Conservation (phyloP, 1,284 basidiomycete genomes). For the Gastroboletus turbinatus region DNA sequence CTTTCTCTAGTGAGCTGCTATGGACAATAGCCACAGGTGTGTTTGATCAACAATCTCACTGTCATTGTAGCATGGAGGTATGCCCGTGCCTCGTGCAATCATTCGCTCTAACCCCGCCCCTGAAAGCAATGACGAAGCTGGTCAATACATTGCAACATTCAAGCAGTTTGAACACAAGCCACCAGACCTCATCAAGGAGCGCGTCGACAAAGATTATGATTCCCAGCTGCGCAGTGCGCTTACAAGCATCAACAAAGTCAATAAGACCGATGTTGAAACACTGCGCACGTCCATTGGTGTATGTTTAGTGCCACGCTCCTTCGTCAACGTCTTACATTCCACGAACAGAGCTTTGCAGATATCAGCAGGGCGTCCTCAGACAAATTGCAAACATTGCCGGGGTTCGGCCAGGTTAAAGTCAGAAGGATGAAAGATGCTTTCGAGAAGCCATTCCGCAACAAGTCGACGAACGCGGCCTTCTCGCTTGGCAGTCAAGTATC, state of each 20-base stretch:
- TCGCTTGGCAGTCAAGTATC: slow-evolving; percentile 31
- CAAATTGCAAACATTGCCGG: slow-evolving; percentile 81
- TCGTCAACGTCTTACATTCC: slow-evolving; percentile 9
- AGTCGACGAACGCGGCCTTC: slow-evolving; percentile 52
- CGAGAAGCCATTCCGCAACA: slow-evolving; percentile 72
- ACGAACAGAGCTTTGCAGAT: slow-evolving; percentile 76
- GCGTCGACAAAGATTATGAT: slow-evolving; percentile 85
- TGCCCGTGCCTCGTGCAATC: not conserved
- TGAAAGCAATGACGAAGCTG: slow-evolving; percentile 84
- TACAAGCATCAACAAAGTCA: slow-evolving; percentile 90
- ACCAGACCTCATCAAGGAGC: slow-evolving; percentile 92
- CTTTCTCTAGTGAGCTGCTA: slow-evolving; percentile 6
- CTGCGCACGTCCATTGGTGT: slow-evolving; percentile 92
- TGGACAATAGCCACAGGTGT: slow-evolving; percentile 47
- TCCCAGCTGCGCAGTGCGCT: slow-evolving; percentile 83
- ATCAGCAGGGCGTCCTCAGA: slow-evolving; percentile 75
- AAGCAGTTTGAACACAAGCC: slow-evolving; percentile 94
- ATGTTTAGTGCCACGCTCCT: slow-evolving; percentile 33
- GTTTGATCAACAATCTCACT: slow-evolving; percentile 91
- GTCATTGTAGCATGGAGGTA: slow-evolving; percentile 92
- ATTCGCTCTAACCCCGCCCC: not conserved
- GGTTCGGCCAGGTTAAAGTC: slow-evolving; percentile 94
- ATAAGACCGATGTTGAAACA: slow-evolving; percentile 97
- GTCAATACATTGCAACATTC: slow-evolving; percentile 86
- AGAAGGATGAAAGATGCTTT: slow-evolving; percentile 78